Percentiles rank a stretch among this genome's conserved stretches.
Evolutionary conservation across 768 basidiomycete species (phyloP).

Genomic region (Coprinopsis marcescibilis): DNA sequence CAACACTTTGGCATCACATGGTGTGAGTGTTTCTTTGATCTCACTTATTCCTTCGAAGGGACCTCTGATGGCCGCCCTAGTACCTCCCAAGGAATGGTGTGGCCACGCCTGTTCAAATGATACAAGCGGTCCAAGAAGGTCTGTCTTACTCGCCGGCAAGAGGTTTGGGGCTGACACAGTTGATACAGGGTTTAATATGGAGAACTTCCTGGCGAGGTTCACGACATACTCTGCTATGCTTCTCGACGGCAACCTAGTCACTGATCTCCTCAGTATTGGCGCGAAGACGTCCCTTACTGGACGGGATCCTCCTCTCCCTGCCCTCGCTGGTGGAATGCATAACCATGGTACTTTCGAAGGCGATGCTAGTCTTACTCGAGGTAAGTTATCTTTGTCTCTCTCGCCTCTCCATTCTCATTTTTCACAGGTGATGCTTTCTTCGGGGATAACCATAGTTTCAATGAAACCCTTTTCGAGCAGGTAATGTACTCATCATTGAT

Average conservation of each 20-base stretch:
- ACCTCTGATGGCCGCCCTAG: neutral
- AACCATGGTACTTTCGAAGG: slow-evolving; percentile 15
- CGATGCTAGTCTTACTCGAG: slow-evolving; percentile 11
- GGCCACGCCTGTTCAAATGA: slow-evolving; percentile 8
- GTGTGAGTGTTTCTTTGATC: slow-evolving; percentile 8
- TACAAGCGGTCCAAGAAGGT: slow-evolving; percentile 13
- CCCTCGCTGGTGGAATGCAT: slow-evolving; percentile 14
- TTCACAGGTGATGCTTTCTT: too few relatives aligned
- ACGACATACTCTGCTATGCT: slow-evolving; percentile 13
- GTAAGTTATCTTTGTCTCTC: neutral
- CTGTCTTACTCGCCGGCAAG: neutral
- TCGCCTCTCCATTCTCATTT: too few relatives aligned
- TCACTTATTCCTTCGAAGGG: too few relatives aligned
- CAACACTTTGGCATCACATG: slow-evolving; percentile 18
- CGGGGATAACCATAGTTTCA: slow-evolving; percentile 17
- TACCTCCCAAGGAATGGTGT: slow-evolving; percentile 10
- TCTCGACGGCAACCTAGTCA: slow-evolving; percentile 14
- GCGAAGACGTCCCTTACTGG: slow-evolving; percentile 13
- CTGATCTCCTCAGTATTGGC: slow-evolving; percentile 15
- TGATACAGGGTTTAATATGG: slow-evolving; percentile 16
- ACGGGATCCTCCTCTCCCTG: slow-evolving; percentile 12
- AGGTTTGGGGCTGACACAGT: neutral
- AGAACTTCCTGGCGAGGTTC: slow-evolving; percentile 12
- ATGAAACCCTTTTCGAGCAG: slow-evolving; percentile 16
- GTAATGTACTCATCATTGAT: slow-evolving; percentile 1